Conservation (phyloP, 2,329 filamentous ascomycete species). For the Colletotrichum cereale region DNA sequence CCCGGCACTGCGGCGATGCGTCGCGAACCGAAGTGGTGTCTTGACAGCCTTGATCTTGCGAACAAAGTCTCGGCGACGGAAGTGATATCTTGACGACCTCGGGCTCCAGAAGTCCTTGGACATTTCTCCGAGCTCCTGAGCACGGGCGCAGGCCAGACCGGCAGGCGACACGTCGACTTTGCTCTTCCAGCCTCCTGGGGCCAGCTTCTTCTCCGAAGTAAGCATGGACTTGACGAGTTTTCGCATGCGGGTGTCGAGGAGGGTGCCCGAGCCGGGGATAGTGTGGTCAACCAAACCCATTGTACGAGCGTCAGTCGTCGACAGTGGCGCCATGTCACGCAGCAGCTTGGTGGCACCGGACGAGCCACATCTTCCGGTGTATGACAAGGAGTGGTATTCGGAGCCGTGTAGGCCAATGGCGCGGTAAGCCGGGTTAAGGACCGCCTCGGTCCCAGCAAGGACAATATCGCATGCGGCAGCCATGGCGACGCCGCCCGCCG, state of each 20-base stretch:
- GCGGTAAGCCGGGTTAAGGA: constrained; percentile 57
- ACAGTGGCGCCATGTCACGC: constrained; percentile 54
- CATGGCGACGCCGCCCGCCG: constrained; percentile 57
- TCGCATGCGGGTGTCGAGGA: constrained; percentile 52
- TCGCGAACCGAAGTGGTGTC: constrained; percentile 56
- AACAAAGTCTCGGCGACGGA: constrained; percentile 54
- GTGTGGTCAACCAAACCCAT: constrained; percentile 56
- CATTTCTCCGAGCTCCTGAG: constrained; percentile 55
- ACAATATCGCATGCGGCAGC: constrained; percentile 54
- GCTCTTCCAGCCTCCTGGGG: constrained; percentile 49
- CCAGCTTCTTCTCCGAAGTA: constrained; percentile 31
- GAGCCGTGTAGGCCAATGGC: constrained; percentile 53
- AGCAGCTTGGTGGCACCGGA: constrained; percentile 48
- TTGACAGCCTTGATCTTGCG: constrained; percentile 52
- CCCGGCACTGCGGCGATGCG: constrained; percentile 48
- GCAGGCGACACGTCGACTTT: constrained; percentile 49
- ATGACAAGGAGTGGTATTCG: constrained; percentile 57
- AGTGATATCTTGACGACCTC: constrained; percentile 52
- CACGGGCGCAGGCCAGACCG: constrained; percentile 50
- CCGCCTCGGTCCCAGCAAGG: constrained; percentile 52
- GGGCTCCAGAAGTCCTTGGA: constrained; percentile 57
- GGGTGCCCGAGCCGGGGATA: constrained; percentile 48
- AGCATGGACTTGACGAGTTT: constrained; percentile 51
- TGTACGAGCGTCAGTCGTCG: constrained; percentile 51
- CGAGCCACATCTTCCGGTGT: constrained; percentile 53